Evolutionary conservation across 2,329 filamentous ascomycete species (phyloP), one percentile per base, ranked within the genome.

Genomic region (Arachnopeziza araneosa): DNA sequence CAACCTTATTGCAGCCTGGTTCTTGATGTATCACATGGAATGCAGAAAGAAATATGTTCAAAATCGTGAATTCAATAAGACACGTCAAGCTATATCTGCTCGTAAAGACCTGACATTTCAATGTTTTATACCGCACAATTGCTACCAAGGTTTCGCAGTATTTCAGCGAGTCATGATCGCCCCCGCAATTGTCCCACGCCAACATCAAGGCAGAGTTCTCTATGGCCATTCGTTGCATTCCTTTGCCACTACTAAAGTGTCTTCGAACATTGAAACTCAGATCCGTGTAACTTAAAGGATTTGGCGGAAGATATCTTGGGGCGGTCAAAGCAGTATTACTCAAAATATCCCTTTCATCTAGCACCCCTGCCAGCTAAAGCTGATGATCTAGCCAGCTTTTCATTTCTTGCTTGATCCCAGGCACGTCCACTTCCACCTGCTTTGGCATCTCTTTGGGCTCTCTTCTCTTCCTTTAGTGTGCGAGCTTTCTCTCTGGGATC

Each of bases 401-500:
- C 79, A 71, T 86, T 84, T 66, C 78, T 77, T 21, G 79, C 79
- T 68, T 81, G 78, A 71, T 87, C 83, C 83, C 84, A 84, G 44
- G 80, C 79, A 61, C 82, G 77, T n/a, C 82, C 79, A 51, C 78
- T 78, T 23, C 79, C 81, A 30, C 78, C 73, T 53, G 65, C 66
- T 62, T 78, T 76, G 19, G 77, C 78, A 36, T 85, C 86, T 63
- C 82, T 80, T 64, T 83, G 80, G 12, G 81, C 81, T 66, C 78
- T 84, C 71, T 83, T 85, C 69, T 84, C 83, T 62, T 87, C 83
- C 70, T 85, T 81, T 49, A 96, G 78, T 49, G 88, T 88, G 71
- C 84, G 86, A 52, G 89, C 88, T 73, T 90, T 91, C 73, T 93
- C 91, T 59, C 91, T 79, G 1, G 93, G 93, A 77, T 99, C 95